phyloP scores from a whole-genome alignment of 2,329 filamentous ascomycete genomes.

The Diaporthe vaccinii region DNA sequence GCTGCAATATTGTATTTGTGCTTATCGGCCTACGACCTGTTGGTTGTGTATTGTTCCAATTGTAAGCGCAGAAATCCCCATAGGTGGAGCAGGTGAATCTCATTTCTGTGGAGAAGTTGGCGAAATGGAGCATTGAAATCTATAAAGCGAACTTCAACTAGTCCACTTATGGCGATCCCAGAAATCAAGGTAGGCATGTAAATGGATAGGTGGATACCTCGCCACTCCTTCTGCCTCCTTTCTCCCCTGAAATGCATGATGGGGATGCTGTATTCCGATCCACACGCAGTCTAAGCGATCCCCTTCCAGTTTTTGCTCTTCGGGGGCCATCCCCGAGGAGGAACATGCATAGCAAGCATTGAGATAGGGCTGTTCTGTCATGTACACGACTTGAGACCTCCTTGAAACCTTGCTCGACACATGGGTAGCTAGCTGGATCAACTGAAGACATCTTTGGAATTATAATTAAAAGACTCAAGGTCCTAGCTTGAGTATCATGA shows the following conservation, averaged over 20 bases:
- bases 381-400: neutral
- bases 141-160: neutral
- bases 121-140: neutral
- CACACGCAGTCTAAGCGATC: neutral
- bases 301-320: neutral
- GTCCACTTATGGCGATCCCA: neutral
- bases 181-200: neutral
- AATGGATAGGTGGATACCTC: constrained; percentile 13
- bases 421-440: neutral
- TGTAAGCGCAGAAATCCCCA: neutral
- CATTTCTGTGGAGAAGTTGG: neutral
- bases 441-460: neutral
- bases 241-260: neutral
- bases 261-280: neutral
- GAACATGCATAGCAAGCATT: too few relatives aligned
- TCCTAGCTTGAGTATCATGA: neutral
- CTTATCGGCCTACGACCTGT: neutral
- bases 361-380: neutral
- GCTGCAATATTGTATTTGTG: neutral
- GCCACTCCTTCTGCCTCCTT: neutral
- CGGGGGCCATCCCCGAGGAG: neutral
- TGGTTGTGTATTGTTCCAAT: neutral
- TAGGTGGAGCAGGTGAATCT: neutral
- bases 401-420: neutral
- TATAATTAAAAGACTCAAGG: neutral